Evolutionary conservation across 768 basidiomycete species (phyloP).

Genomic region (Erythrobasidium yunnanense): DNA sequence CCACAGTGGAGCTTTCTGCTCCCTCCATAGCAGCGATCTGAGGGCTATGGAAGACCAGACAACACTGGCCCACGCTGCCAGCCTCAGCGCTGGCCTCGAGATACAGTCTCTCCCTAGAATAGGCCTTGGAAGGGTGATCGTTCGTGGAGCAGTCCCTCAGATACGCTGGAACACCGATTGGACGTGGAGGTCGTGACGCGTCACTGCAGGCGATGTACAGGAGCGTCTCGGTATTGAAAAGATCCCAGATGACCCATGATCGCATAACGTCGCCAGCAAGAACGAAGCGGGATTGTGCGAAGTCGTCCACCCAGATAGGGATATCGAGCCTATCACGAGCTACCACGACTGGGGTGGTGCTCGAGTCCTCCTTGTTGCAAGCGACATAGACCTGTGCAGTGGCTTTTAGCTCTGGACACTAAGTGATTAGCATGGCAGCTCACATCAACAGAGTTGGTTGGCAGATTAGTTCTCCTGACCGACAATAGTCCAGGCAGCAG

Average conservation of each 20-base stretch:
- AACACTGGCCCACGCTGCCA: conserved; percentile 14
- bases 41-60: conserved; percentile 2
- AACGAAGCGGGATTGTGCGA: conserved; percentile 16
- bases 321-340: conserved; percentile 12
- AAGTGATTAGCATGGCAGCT: background rate
- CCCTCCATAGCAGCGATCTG: background rate
- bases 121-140: background rate
- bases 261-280: conserved; percentile 22
- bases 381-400: conserved; percentile 14
- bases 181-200: background rate
- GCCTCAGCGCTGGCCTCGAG: conserved; percentile 2
- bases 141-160: background rate
- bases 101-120: conserved; percentile 16
- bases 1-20: background rate
- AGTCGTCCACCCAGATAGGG: conserved; percentile 20
- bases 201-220: conserved; percentile 18
- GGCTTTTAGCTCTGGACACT: background rate
- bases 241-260: conserved; percentile 15
- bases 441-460: conserved; percentile 21
- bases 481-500: background rate
- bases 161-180: conserved; percentile 5
- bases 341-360: background rate
- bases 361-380: background rate
- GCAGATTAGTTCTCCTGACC: background rate
- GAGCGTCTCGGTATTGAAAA: background rate